Percentiles rank a stretch among this genome's conserved stretches.
phyloP scores from a whole-genome alignment of 192 early-diverging fungal genomes.

The Martensiomyces pterosporus region DNA sequence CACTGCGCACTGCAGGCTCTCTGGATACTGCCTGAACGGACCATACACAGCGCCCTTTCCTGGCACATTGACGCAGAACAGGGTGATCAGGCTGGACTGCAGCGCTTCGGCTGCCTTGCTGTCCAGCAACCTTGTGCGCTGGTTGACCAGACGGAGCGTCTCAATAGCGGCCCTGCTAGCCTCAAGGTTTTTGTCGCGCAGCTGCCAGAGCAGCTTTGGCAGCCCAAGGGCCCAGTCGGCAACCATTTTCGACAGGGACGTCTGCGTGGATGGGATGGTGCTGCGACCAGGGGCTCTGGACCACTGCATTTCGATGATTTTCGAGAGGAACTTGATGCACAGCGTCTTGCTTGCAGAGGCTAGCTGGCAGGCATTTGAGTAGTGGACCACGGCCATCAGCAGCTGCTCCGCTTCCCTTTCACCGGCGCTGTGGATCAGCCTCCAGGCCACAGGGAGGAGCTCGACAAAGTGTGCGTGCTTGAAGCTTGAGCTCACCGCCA shows the following conservation, averaged over 20 bases:
- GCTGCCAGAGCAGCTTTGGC: slow-evolving; percentile 49
- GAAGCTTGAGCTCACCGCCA: slow-evolving; percentile 6
- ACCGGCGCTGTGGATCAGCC: slow-evolving; percentile 15
- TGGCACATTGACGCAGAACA: slow-evolving; percentile 45
- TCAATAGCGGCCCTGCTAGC: slow-evolving; percentile 26
- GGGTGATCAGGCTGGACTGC: slow-evolving; percentile 33
- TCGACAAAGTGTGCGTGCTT: slow-evolving; percentile 28
- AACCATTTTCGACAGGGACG: slow-evolving; percentile 8
- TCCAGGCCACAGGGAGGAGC: slow-evolving; percentile 35
- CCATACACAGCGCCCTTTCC: slow-evolving; percentile 40
- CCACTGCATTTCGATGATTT: slow-evolving; percentile 30
- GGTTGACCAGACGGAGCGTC: slow-evolving; percentile 32
- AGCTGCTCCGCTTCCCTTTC: slow-evolving; percentile 23
- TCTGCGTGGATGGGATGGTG: slow-evolving; percentile 9
- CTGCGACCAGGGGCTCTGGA: slow-evolving; percentile 6
- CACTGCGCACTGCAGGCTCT: slow-evolving; percentile 26
- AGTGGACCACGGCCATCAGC: slow-evolving; percentile 25
- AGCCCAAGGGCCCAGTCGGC: slow-evolving; percentile 33
- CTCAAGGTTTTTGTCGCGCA: slow-evolving; percentile 37
- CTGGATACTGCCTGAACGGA: slow-evolving; percentile 36
- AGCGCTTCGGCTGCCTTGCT: slow-evolving; percentile 10
- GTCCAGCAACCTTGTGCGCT: slow-evolving; percentile 40
- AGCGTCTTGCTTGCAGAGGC: slow-evolving; percentile 37
- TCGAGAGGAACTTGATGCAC: slow-evolving; percentile 26
- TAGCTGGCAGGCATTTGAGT: slow-evolving; percentile 15